Percentiles rank a stretch among this genome's conserved stretches.
Conservation (phyloP, 345 rosid species). For the Mercurialis annua region DNA sequence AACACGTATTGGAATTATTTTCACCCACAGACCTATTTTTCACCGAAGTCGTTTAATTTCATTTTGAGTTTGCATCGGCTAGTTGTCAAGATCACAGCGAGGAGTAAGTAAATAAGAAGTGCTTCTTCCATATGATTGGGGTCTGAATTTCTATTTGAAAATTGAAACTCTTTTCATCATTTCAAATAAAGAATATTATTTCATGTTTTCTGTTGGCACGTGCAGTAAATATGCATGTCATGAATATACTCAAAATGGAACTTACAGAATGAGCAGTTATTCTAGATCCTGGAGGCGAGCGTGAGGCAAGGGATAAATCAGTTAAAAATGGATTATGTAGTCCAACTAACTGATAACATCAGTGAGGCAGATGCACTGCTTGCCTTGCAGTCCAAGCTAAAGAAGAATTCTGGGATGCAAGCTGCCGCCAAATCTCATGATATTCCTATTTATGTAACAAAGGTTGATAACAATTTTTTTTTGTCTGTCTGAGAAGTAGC, state of each 20-base stretch:
- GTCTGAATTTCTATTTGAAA: neutral
- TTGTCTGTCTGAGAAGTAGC: neutral
- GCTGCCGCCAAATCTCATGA: slow-evolving; percentile 62
- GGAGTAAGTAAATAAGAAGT: neutral
- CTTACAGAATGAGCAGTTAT: slow-evolving; percentile 43
- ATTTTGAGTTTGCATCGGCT: neutral
- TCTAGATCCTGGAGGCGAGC: slow-evolving; percentile 65
- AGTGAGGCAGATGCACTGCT: slow-evolving; percentile 82
- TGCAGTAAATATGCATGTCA: slow-evolving; percentile 7
- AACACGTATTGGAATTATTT: no score
- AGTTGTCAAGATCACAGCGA: neutral
- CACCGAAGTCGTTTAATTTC: no score
- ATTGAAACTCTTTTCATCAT: neutral
- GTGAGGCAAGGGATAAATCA: slow-evolving; percentile 63
- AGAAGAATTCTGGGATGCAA: slow-evolving; percentile 74
- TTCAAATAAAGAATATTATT: no score
- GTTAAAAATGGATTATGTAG: slow-evolving; percentile 49
- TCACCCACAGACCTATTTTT: no score
- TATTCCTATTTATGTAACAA: slow-evolving; percentile 68
- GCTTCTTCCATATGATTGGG: neutral
- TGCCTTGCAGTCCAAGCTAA: slow-evolving; percentile 75
- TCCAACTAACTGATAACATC: slow-evolving; percentile 60
- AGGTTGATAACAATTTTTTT: slow-evolving; percentile 39
- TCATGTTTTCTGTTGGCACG: neutral
- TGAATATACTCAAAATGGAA: slow-evolving; percentile 14